Evolutionary conservation across 108 stramenopile genomes (phyloP).

Genomic region (Discostella pseudostelligera): DNA sequence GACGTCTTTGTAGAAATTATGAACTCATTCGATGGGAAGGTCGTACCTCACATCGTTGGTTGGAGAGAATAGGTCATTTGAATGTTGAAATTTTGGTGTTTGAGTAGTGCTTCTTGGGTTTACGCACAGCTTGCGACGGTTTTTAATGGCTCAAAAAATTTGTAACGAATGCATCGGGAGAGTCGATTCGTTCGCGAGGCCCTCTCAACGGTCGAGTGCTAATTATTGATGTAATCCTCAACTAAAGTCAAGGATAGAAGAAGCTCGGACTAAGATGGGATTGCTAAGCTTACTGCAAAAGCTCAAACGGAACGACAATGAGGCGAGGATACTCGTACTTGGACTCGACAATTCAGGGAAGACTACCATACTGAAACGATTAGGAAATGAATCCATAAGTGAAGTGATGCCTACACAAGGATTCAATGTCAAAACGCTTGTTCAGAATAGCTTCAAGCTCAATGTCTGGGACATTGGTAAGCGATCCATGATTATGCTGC

Average conservation of each 20-base stretch:
- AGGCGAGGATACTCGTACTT: conserved; percentile 64
- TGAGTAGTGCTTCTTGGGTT: neutral
- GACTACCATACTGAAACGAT: conserved; percentile 73
- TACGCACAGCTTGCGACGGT: neutral
- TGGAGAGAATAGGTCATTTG: neutral
- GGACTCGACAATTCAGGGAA: conserved; percentile 79
- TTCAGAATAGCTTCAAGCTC: conserved; percentile 65
- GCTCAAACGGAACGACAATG: conserved; percentile 69
- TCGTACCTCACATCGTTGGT: neutral
- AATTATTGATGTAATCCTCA: too few relatives aligned
- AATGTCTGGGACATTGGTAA: conserved; percentile 76
- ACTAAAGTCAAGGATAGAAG: neutral
- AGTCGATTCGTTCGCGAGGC: too few relatives aligned
- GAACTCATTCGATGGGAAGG: conserved; percentile 12
- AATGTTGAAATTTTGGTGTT: neutral
- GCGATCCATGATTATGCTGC: conserved; percentile 24
- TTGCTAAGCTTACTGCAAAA: conserved; percentile 62
- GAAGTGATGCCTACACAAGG: conserved; percentile 75
- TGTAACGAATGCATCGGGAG: neutral
- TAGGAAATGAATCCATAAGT: conserved; percentile 59
- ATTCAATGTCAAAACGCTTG: conserved; percentile 73
- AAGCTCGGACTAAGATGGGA: conserved; percentile 17
- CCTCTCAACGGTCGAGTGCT: too few relatives aligned
- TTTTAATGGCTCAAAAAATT: neutral
- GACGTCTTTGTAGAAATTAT: neutral